Evolutionary conservation across 2,329 filamentous ascomycete species (phyloP).

Genomic region (Drechslerella dactyloides): DNA sequence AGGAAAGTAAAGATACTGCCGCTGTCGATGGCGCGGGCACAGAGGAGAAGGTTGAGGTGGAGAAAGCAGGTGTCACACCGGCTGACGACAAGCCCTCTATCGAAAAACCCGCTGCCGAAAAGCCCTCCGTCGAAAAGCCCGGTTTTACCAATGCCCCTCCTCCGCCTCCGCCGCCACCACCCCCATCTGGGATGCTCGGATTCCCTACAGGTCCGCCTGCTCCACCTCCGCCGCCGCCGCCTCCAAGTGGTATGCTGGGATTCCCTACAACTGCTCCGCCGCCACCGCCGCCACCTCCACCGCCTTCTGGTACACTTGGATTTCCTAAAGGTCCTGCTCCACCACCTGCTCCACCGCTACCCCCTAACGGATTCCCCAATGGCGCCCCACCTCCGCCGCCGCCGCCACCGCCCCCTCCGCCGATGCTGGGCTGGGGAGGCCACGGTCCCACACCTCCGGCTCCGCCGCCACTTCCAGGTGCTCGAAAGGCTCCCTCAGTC

Average conservation of each 20-base stretch:
- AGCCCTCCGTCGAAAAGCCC: constrained; percentile 1
- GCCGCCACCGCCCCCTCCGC: constrained; percentile 59
- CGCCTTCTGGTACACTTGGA: constrained; percentile 55
- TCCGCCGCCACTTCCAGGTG: constrained; percentile 61
- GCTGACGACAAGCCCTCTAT: constrained; percentile 18
- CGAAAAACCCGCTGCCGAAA: constrained; percentile 7
- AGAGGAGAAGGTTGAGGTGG: constrained; percentile 24
- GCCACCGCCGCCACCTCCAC: constrained; percentile 57
- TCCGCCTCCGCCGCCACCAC: too few species aligned
- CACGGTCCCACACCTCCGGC: constrained; percentile 59
- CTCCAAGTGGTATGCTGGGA: constrained; percentile 56
- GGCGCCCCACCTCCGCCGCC: constrained; percentile 57
- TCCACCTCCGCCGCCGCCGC: constrained; percentile 57
- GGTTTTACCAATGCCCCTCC: too few species aligned
- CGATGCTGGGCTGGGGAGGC: constrained; percentile 53
- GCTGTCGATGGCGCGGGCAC: constrained; percentile 57
- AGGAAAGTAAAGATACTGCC: constrained; percentile 60
- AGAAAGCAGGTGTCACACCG: constrained; percentile 13
- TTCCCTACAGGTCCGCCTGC: constrained; percentile 58
- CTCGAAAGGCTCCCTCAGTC: constrained; percentile 65
- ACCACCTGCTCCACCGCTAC: constrained; percentile 58
- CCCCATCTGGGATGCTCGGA: too few species aligned
- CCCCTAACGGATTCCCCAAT: constrained; percentile 56
- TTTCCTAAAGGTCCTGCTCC: constrained; percentile 57
- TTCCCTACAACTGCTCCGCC: constrained; percentile 53